Evolutionary conservation across 345 rosid genomes (phyloP), one percentile per base, ranked within the genome.

Genomic region (Streptanthus diversifolius): DNA sequence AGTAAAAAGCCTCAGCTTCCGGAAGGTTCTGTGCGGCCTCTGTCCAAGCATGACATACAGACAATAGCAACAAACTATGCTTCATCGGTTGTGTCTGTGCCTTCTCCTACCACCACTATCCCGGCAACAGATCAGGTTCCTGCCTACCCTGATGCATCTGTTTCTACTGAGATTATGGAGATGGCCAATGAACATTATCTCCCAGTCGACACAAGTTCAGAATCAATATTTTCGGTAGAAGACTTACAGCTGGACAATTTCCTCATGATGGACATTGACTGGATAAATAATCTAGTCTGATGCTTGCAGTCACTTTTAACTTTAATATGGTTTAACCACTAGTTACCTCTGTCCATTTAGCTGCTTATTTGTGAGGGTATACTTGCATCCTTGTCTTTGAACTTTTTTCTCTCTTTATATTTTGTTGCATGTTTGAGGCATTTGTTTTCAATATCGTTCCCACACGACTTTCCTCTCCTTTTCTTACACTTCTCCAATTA

Each of bases 241-340:
- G 81, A 75, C 63, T 49, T 81, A 56, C 29, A 75, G 43, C 72
- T 81, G 41, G 84, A 81, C 57, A 74, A 44, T 75, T 75, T 81
- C 69, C 82, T 78, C 69, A 71, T 75, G 82, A 70, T 78, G 73
- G 81, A 73, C 73, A 59, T 68, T 24, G 81, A 78, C 58, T 81
- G 84, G 80, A 25, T 78, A 40, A 80, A 77, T 77, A 74, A 71
- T 55, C 72, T 75, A 30, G 53, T 66, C 14, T 78, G 76, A 76
- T 32, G 33, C 10, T 52, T 36, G 79, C 53, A 41, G 64, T 54
- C 57, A 76, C 53, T 43, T 35, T 54, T 36, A 37, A 30, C 71
- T 45, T 63, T 52, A 52, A 75, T 52, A 25, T 62, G 13, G 74
- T 24, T 66, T 33, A 32, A 75, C 63, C 33, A 52, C 15, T 43